Evolutionary conservation across 306 rosid species (phyloP), one percentile per base, ranked within the genome.

Genomic region (Corylus americana): DNA sequence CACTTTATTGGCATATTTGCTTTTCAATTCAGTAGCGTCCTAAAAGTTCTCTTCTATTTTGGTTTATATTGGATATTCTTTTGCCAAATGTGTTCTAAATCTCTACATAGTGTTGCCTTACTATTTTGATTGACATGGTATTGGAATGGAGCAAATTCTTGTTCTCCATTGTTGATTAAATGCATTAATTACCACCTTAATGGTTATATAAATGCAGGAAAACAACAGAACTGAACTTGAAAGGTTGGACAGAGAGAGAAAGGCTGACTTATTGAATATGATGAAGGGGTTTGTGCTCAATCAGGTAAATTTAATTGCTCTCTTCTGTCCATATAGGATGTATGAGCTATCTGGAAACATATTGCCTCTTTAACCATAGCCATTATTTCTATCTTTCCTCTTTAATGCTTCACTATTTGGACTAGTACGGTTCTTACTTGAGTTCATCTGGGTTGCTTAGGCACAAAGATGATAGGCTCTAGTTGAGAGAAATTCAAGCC

Each of bases 151-250:
- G 29, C 13, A 50, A 13, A 49, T 58, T 44, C 57, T 9, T 57
- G 20, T 71, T 9, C 62, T 16, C 54, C 44, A 0, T 74, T 73
- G 68, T 64, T 62, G 64, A 54, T 61, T 67, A 50, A 16, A 70
- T 58, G 42, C 17, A 50, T 80, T 45, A 18, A 29, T 37, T 35
- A 29, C 25, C 44, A 42, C 61, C 18, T 10, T 83, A 68, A 69
- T 78, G 73, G 57, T 55, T 78, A 73, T 58, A 79, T 51, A 67
- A 73, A 77, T 82, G 88, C 89, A 94, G 98, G 98, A 94, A 81
- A 92, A 94, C 85, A 94, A 94, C 79, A 85, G 88, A 88, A 90
- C 80, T 83, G 98, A 94, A 86, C 93, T 94, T 55, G 97, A 94
- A 83, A 91, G 98, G 81, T 85, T 94, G 74, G 97, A 94, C 76